Percentiles rank a stretch among this genome's conserved stretches.
phyloP scores from a whole-genome alignment of 176 grass and related monocot species.

The bread wheat (Triticum aestivum) region IWGSC_CS_RefSeq_v2.1 NC_057809.1:80480869-80481368 shows the following conservation, averaged over 20 bases:
- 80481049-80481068: constrained; percentile 72
- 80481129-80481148: constrained; percentile 65
- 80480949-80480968: neutral
- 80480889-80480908: neutral
- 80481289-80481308: neutral
- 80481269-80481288: neutral
- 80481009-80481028: neutral
- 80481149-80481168: constrained; percentile 67
- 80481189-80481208: constrained; percentile 66
- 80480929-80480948: neutral
- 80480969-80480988: neutral
- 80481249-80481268: neutral
- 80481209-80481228: constrained; percentile 82
- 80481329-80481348: neutral
- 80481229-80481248: neutral
- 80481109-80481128: constrained; percentile 47
- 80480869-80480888: neutral
- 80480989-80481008: constrained; percentile 26
- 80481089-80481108: constrained; percentile 63
- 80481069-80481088: constrained; percentile 49
- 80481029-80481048: neutral
- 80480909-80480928: constrained; percentile 26
- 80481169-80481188: constrained; percentile 78
- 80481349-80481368: neutral
- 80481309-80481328: neutral